These are phyloP conservation scores for Aspergillus cejpii DNA, from an alignment of 2,329 filamentous ascomycete genomes.

Conservation along the genomic window DNA sequence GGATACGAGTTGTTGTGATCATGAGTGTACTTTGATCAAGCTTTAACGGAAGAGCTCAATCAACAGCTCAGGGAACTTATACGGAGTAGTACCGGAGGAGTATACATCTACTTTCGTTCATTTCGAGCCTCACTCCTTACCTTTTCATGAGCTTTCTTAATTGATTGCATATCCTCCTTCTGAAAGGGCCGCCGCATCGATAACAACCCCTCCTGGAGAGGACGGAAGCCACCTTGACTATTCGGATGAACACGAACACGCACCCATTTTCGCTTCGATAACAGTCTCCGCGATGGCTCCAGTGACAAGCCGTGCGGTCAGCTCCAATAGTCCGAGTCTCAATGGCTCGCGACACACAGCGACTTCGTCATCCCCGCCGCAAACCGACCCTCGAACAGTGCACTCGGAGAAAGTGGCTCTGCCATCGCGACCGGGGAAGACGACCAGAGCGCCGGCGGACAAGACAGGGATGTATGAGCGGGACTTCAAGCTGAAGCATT, in stretches of 20 bases:
- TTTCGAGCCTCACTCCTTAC: neutral
- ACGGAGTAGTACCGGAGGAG: too few relatives aligned
- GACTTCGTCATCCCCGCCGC: conserved; percentile 6
- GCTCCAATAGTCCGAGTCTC: conserved; percentile 5
- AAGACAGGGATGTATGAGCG: conserved; percentile 28
- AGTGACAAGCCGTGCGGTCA: conserved; percentile 4
- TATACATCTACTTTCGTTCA: conserved; percentile 1
- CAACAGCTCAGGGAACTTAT: neutral
- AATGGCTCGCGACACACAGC: conserved; percentile 4
- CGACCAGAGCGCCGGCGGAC: conserved; percentile 23
- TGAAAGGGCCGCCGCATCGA: neutral
- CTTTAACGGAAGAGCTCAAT: neutral
- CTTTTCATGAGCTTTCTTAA: too few relatives aligned
- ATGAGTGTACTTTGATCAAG: conserved; percentile 10
- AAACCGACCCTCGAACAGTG: conserved; percentile 10
- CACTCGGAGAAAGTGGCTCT: conserved; percentile 8
- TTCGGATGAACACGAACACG: conserved; percentile 9
- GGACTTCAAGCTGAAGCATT: conserved; percentile 36
- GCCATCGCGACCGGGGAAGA: conserved; percentile 18
- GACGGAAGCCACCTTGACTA: neutral
- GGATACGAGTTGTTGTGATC: conserved; percentile 11
- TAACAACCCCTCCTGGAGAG: neutral
- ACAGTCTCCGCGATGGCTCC: conserved; percentile 9
- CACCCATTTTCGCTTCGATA: neutral
- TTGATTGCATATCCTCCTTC: too few relatives aligned